Evolutionary conservation across 176 grass and related monocot genomes (phyloP).

Genomic region (Juncus inflexus): DNA sequence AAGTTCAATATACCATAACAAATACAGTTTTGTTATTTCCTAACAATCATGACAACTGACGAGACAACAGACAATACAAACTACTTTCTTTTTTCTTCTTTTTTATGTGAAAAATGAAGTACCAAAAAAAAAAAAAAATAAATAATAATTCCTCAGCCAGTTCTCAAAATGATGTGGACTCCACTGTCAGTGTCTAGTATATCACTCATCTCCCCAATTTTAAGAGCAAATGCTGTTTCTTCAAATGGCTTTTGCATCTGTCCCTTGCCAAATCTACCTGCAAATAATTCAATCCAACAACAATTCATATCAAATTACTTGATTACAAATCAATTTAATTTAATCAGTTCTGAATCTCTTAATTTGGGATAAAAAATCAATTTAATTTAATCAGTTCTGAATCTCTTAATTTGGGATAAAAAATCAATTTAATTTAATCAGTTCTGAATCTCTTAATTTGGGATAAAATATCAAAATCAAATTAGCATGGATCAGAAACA

Average conservation of each 20-base stretch:
- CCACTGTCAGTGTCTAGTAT: slow-evolving; percentile 79
- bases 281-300: slow-evolving; percentile 4
- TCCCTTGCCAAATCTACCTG: slow-evolving; percentile 73
- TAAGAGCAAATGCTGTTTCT: slow-evolving; percentile 59
- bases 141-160: slow-evolving; percentile 35
- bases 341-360: background rate
- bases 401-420: background rate
- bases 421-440: background rate
- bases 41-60: too few relatives aligned
- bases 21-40: too few relatives aligned
- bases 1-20: too few relatives aligned
- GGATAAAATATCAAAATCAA: background rate
- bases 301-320: too few relatives aligned
- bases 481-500: too few relatives aligned
- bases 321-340: background rate
- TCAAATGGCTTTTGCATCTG: slow-evolving; percentile 95
- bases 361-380: background rate
- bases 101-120: too few relatives aligned
- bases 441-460: background rate
- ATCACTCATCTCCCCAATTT: slow-evolving; percentile 76
- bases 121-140: slow-evolving; percentile 11
- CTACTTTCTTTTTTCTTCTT: too few relatives aligned
- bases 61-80: too few relatives aligned
- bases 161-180: slow-evolving; percentile 91
- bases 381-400: background rate